phyloP scores from a whole-genome alignment of 768 basidiomycete species.

The Gymnopilus dilepis region DNA sequence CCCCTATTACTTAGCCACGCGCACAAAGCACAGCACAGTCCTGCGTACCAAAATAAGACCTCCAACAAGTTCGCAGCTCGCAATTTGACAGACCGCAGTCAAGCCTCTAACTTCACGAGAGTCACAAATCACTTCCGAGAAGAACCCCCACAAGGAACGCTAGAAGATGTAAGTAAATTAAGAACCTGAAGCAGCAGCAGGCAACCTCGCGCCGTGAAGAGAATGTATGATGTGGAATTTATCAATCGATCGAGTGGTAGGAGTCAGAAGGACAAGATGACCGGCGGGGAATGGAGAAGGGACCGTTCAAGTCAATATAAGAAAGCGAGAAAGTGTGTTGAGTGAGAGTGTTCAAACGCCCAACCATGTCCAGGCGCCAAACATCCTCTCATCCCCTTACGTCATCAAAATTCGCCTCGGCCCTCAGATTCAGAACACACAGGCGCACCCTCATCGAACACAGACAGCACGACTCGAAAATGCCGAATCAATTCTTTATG shows the following conservation, averaged over 20 bases:
- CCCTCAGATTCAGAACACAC: too few species aligned
- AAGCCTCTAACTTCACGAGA: too few species aligned
- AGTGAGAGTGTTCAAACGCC: not conserved
- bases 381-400: not conserved
- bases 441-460: not conserved
- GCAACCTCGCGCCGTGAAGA: not conserved
- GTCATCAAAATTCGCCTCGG: too few species aligned
- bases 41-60: not conserved
- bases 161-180: too few species aligned
- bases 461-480: not conserved
- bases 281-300: not conserved
- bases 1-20: too few species aligned
- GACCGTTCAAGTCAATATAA: not conserved
- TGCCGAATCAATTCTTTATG: too few species aligned
- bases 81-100: conserved; percentile 5
- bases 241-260: not conserved
- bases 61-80: not conserved
- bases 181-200: not conserved
- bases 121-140: too few species aligned
- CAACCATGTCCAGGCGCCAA: not conserved
- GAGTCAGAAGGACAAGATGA: not conserved
- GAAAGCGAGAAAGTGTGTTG: not conserved
- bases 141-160: too few species aligned
- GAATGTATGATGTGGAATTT: not conserved
- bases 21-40: not conserved